These are phyloP conservation scores for Xylaria sp. DNA, from an alignment of 2,329 filamentous ascomycete genomes.

Conservation along the genomic window DNA sequence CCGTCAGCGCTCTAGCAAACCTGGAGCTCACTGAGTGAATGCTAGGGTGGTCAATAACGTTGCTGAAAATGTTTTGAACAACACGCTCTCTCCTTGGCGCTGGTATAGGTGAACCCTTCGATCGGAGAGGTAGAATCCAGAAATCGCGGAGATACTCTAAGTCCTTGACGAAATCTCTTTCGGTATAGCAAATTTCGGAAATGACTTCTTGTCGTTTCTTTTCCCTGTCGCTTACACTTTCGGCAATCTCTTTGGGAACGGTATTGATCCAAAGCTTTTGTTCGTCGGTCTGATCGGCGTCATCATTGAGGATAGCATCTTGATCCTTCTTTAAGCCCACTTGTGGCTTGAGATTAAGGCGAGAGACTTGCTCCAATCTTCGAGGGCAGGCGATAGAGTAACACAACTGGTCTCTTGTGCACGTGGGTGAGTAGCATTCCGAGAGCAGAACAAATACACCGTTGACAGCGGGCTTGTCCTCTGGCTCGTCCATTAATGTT, in stretches of 20 bases:
- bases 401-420: constrained; percentile 92
- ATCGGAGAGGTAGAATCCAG: constrained; percentile 93
- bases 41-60: constrained; percentile 83
- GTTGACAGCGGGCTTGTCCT: constrained; percentile 79
- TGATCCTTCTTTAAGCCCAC: constrained; percentile 80
- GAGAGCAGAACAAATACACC: constrained; percentile 96
- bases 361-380: constrained; percentile 91
- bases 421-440: constrained; percentile 98
- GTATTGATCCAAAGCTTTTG: constrained; percentile 99
- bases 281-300: constrained; percentile 85
- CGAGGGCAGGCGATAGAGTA: constrained; percentile 98
- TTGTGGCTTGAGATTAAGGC: constrained; percentile 91
- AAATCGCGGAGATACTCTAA: constrained; percentile 97
- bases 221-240: constrained; percentile 87
- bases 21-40: constrained; percentile 91
- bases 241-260: constrained; percentile 92
- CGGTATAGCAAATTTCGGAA: constrained; percentile 98
- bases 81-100: constrained; percentile 88
- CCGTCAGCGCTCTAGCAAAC: constrained; percentile 87
- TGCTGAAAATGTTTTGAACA: constrained; percentile 93
- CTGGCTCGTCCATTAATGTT: constrained; percentile 84
- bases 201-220: constrained; percentile 99
- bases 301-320: constrained; percentile 71
- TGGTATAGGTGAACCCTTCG: constrained; percentile 86
- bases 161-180: constrained; percentile 98